Conservation (phyloP, 768 basidiomycete genomes). For the Amanita rimosa region DNA sequence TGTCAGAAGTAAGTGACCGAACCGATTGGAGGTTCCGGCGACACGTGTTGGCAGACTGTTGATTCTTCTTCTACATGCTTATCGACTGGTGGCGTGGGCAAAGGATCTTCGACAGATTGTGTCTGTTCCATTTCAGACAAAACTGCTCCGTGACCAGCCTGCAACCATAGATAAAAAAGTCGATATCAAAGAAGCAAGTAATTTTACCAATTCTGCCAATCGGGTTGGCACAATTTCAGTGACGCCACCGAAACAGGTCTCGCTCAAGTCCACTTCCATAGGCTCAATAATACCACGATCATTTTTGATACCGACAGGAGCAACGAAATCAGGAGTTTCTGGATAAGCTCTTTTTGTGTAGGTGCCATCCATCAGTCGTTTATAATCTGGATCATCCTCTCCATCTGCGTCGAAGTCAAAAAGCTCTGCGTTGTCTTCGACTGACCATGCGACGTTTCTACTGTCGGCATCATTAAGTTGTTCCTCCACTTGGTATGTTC, state of each 20-base stretch:
- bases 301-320: slow-evolving; percentile 49
- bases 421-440: slow-evolving; percentile 36
- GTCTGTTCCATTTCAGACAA: slow-evolving; percentile 6
- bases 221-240: slow-evolving; percentile 39
- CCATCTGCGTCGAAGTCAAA: slow-evolving; percentile 47
- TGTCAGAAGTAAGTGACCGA: too few species aligned
- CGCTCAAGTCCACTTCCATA: slow-evolving; percentile 20
- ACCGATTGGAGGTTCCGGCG: not conserved
- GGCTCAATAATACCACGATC: slow-evolving; percentile 42
- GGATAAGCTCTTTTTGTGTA: slow-evolving; percentile 13
- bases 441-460: slow-evolving; percentile 59
- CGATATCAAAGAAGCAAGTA: not conserved
- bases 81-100: not conserved
- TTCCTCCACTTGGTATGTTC: slow-evolving; percentile 42
- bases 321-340: slow-evolving; percentile 16
- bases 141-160: slow-evolving; percentile 5
- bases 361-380: slow-evolving; percentile 23
- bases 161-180: not conserved
- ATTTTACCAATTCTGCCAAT: slow-evolving; percentile 44
- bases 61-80: not conserved
- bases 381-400: slow-evolving; percentile 43
- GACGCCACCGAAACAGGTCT: slow-evolving; percentile 39
- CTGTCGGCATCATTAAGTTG: slow-evolving; percentile 51
- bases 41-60: not conserved
- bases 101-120: not conserved